Base-by-base conservation (phyloP, 192 early-diverging fungal genomes). In the Podila epicladia region DNA sequence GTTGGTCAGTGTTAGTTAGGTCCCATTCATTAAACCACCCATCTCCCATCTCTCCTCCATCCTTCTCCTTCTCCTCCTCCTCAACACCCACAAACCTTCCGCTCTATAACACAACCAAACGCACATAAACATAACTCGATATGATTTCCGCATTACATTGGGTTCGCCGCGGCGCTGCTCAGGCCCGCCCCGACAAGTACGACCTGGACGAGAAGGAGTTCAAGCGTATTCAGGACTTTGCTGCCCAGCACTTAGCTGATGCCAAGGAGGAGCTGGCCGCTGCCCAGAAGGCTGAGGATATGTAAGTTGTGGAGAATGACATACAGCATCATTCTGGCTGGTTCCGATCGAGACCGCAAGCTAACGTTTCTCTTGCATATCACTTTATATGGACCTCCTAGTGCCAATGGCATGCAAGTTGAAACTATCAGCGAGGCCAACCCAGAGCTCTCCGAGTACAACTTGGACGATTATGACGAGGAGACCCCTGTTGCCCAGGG, bases 91-190 rank as follows among this genome's bases (percentile, higher is more conserved):
- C 17, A 45, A 1, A 13, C 33, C n/a, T 24, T 22, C n/a, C n/a
- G 1, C 29, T 64, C 29, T 32, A 13, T 31, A 41, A 22, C 31
- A 32, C 12, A 17, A 64, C 53, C 24, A 24, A 9, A 55, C 53
- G 19, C 53, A 66, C 19, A 53, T 48, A 41, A 4, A 45, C 37
- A 31, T 49, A 35, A 19, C 19, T 24, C 41, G 65, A 12, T 37
- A 97, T 97, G 96, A 97, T 99, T 72, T 95, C 96, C 12, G 90
- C 97, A 48, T 83, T 98, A 73, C 88, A 91, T 48, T 99, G 97
- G 97, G 90, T 99, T 28, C 93, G 92, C 73, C 93, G 95, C 77
- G 98, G 97, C 62, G 96, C 91, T n/a, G 93, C 96, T n/a, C 87
- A 89, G 35, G 88, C 93, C 61, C 74, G 85, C 63, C 98, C 98